These are phyloP conservation scores for Suillus weaverae DNA, from an alignment of 768 basidiomycete genomes.

Conservation along the genomic window DNA sequence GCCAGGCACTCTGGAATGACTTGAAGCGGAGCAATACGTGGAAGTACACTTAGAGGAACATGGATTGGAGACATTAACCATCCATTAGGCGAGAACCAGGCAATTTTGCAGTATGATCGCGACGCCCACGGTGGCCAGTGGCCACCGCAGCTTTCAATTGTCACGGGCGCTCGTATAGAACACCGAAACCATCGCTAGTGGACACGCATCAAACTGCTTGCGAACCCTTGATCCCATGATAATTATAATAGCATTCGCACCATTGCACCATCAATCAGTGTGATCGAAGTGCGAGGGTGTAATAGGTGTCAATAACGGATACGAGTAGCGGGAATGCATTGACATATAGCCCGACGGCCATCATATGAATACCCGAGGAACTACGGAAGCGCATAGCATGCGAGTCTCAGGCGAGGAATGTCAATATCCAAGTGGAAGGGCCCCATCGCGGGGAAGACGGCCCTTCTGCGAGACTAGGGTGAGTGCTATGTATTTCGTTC, in stretches of 20 bases:
- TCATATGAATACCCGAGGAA: constrained; percentile 1
- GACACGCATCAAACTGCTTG: background rate
- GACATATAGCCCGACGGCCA: background rate
- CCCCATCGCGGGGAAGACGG: background rate
- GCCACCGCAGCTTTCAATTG: background rate
- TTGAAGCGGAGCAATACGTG: background rate
- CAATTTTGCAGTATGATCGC: background rate
- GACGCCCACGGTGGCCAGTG: background rate
- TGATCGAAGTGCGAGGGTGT: background rate
- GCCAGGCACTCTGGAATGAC: background rate
- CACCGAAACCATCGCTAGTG: background rate
- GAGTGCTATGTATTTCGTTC: background rate
- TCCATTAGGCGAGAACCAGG: background rate
- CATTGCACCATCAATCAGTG: background rate
- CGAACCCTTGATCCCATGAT: background rate
- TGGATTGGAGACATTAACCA: background rate
- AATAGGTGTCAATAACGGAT: background rate
- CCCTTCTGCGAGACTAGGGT: background rate
- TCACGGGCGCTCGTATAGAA: background rate
- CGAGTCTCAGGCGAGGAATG: background rate
- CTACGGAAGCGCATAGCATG: constrained; percentile 2
- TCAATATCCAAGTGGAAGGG: background rate
- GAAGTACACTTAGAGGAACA: background rate
- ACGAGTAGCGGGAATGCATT: background rate
- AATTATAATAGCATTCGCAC: background rate